Conservation (phyloP, 140 eudicot species). For the Erigeron philadelphicus region DNA sequence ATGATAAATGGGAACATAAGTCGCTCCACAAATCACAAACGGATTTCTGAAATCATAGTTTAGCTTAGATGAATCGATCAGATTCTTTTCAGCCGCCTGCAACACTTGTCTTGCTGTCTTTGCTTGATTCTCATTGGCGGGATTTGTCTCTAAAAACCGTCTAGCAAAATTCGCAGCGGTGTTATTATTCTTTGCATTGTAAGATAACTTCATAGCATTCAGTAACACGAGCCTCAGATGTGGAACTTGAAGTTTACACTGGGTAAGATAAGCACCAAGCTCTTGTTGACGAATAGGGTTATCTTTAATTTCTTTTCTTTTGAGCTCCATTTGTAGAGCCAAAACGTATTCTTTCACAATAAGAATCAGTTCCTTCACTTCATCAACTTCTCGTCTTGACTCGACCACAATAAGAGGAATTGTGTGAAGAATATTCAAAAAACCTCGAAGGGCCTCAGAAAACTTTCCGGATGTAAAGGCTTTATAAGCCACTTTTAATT, state of each 20-base stretch:
- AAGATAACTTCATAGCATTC: conserved; percentile 49
- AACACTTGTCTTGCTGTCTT: conserved; percentile 44
- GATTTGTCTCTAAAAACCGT: conserved; percentile 48
- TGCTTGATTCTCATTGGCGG: conserved; percentile 41
- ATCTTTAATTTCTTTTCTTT: conserved; percentile 39
- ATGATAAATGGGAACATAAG: conserved; percentile 48
- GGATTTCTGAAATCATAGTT: conserved; percentile 56
- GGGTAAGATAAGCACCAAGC: conserved; percentile 54
- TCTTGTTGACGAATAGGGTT: conserved; percentile 47
- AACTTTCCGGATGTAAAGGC: conserved; percentile 44
- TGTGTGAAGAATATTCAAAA: conserved; percentile 40
- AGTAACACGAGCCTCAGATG: conserved; percentile 47
- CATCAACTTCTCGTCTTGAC: conserved; percentile 55
- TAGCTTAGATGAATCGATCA: conserved; percentile 37
- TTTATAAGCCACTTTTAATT: conserved; percentile 40
- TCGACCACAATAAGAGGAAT: conserved; percentile 49
- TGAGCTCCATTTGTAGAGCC: conserved; percentile 47
- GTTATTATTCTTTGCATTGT: conserved; percentile 36
- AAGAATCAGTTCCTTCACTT: conserved; percentile 43
- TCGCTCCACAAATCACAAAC: conserved; percentile 51
- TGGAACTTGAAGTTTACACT: conserved; percentile 49
- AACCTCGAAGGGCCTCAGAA: conserved; percentile 42
- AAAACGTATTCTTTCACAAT: conserved; percentile 47
- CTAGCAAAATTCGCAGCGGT: conserved; percentile 54
- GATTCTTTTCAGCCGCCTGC: conserved; percentile 52